These are phyloP conservation scores for Mimosa bimucronata DNA, from an alignment of 306 rosid species.

Conservation along the genomic window DNA sequence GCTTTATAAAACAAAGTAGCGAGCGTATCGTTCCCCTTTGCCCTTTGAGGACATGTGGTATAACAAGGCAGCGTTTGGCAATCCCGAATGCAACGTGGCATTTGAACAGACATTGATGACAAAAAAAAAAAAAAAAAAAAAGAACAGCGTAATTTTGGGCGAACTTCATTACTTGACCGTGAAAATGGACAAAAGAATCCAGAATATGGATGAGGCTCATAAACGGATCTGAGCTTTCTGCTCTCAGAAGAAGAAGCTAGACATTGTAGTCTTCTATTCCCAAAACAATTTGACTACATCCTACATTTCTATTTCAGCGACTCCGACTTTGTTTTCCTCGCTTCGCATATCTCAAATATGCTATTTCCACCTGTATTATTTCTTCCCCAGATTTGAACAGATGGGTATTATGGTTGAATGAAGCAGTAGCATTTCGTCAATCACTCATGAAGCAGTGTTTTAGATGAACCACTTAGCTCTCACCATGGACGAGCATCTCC, in stretches of 20 bases:
- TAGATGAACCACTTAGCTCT: conserved; percentile 37
- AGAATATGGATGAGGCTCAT: conserved; percentile 23
- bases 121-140: neutral
- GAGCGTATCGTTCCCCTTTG: too few species aligned
- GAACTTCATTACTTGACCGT: neutral
- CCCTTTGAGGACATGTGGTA: neutral
- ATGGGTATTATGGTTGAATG: conserved; percentile 27
- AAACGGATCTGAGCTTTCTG: conserved; percentile 7
- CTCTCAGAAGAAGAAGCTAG: neutral
- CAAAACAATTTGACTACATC: neutral
- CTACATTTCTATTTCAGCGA: neutral
- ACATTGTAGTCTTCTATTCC: neutral
- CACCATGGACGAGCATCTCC: conserved; percentile 43
- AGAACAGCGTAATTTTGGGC: neutral
- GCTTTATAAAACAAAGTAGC: neutral
- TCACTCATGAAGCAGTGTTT: conserved; percentile 22
- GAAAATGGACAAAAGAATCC: conserved; percentile 1
- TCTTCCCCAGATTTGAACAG: neutral
- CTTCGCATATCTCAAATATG: neutral
- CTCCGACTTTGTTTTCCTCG: neutral
- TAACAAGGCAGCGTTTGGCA: neutral
- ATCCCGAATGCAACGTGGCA: neutral
- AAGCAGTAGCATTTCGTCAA: conserved; percentile 39
- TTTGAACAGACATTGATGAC: neutral
- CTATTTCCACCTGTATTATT: too few species aligned